Conservation (phyloP, 176 grass and related monocot species). For the Oryza punctata region DNA sequence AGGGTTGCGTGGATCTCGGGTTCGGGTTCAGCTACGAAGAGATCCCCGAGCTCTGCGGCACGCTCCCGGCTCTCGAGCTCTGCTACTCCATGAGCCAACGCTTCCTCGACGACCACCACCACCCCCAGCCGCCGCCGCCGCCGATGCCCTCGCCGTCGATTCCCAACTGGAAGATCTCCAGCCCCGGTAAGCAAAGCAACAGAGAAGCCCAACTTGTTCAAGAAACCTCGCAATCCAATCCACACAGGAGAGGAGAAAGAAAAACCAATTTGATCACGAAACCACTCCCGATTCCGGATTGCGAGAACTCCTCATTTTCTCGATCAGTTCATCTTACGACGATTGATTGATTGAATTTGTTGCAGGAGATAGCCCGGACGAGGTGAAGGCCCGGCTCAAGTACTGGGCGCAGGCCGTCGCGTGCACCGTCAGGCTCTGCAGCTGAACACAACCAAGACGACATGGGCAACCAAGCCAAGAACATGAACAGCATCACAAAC, state of each 20-base stretch:
- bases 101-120: slow-evolving; percentile 25
- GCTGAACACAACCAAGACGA: slow-evolving; percentile 16
- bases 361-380: slow-evolving; percentile 51
- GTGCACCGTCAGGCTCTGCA: slow-evolving; percentile 51
- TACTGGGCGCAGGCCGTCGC: slow-evolving; percentile 58
- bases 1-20: slow-evolving; percentile 42
- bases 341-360: not conserved
- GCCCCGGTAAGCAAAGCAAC: slow-evolving; percentile 30
- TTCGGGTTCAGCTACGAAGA: slow-evolving; percentile 59
- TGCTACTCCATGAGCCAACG: slow-evolving; percentile 53
- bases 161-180: slow-evolving; percentile 56
- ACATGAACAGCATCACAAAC: not conserved
- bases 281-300: not conserved
- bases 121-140: too few relatives aligned
- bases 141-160: not conserved
- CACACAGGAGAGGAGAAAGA: not conserved
- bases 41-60: slow-evolving; percentile 44
- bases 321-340: not conserved
- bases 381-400: slow-evolving; percentile 55
- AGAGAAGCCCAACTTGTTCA: not conserved
- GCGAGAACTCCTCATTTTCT: not conserved
- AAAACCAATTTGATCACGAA: not conserved
- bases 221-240: not conserved
- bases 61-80: slow-evolving; percentile 49
- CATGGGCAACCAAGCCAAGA: too few relatives aligned